Conservation (phyloP, 768 basidiomycete genomes). For the Pisolithus albus region DNA sequence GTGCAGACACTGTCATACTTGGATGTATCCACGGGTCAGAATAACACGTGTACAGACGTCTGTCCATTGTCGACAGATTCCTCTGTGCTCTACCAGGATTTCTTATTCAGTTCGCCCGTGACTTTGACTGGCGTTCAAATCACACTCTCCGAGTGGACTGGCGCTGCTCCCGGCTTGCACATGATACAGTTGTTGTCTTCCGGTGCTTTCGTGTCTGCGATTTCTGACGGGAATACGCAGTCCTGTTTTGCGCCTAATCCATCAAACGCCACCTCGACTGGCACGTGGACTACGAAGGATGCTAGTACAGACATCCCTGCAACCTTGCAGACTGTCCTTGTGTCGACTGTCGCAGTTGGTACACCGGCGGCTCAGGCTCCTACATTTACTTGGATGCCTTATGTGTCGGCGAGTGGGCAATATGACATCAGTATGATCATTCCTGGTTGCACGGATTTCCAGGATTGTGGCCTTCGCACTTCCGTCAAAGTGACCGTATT, state of each 20-base stretch:
- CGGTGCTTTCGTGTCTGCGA: slow-evolving; percentile 82
- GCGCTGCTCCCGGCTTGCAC: slow-evolving; percentile 75
- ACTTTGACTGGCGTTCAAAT: slow-evolving; percentile 88
- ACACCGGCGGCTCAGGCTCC: slow-evolving; percentile 59
- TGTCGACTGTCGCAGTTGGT: slow-evolving; percentile 59
- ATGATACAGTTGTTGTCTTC: slow-evolving; percentile 88
- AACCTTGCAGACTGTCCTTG: slow-evolving; percentile 69
- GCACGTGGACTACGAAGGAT: slow-evolving; percentile 59
- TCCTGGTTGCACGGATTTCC: slow-evolving; percentile 78
- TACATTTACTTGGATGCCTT: slow-evolving; percentile 83
- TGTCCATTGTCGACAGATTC: slow-evolving; percentile 81
- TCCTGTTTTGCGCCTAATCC: slow-evolving; percentile 76
- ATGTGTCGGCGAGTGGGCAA: slow-evolving; percentile 81
- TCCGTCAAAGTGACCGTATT: slow-evolving; percentile 78
- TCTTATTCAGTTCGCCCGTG: slow-evolving; percentile 61
- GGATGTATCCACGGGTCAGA: slow-evolving; percentile 69
- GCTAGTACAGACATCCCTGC: slow-evolving; percentile 72
- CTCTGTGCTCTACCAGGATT: slow-evolving; percentile 85
- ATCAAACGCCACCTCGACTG: slow-evolving; percentile 62
- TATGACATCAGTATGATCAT: slow-evolving; percentile 82
- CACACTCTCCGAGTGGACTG: slow-evolving; percentile 69
- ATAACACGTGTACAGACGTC: slow-evolving; percentile 63
- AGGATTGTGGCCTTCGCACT: slow-evolving; percentile 76
- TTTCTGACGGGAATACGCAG: slow-evolving; percentile 47
- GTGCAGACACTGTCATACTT: slow-evolving; percentile 71